A percentile compares a stretch with the other conserved stretches of the same genome.
phyloP scores from a whole-genome alignment of 176 grass and related monocot species.

The Triticum aestivum region DNA sequence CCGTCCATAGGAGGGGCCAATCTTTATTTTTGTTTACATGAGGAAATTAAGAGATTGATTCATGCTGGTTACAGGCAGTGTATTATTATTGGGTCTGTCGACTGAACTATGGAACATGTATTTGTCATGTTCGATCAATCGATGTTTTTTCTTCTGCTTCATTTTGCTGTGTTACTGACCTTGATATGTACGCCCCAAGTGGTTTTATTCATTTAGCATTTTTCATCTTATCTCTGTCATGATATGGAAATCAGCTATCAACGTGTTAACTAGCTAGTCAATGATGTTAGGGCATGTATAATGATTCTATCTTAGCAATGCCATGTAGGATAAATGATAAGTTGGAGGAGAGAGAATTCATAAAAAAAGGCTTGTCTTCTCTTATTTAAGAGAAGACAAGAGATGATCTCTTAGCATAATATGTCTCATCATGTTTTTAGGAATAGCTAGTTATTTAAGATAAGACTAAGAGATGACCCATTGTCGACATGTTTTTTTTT shows the following conservation, averaged over 20 bases:
- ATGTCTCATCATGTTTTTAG: too few species aligned
- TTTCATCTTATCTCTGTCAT: too few species aligned
- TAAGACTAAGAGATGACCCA: too few species aligned
- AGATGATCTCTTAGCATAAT: too few species aligned
- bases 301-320: too few species aligned
- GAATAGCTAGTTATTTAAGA: too few species aligned
- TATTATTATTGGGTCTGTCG: conserved; percentile 6
- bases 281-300: not conserved
- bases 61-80: conserved; percentile 14
- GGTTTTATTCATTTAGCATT: not conserved
- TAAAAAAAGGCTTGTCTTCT: too few species aligned
- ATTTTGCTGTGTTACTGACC: not conserved
- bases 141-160: not conserved
- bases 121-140: conserved; percentile 17
- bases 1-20: not conserved
- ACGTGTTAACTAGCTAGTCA: not conserved
- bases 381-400: too few species aligned
- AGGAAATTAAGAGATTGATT: not conserved
- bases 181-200: not conserved
- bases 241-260: not conserved
- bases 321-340: too few species aligned
- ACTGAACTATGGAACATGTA: not conserved
- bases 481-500: too few species aligned
- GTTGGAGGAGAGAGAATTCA: too few species aligned
- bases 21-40: not conserved